Base-by-base conservation (phyloP, 768 basidiomycete species). In the Tricholoma saponaceum region DNA sequence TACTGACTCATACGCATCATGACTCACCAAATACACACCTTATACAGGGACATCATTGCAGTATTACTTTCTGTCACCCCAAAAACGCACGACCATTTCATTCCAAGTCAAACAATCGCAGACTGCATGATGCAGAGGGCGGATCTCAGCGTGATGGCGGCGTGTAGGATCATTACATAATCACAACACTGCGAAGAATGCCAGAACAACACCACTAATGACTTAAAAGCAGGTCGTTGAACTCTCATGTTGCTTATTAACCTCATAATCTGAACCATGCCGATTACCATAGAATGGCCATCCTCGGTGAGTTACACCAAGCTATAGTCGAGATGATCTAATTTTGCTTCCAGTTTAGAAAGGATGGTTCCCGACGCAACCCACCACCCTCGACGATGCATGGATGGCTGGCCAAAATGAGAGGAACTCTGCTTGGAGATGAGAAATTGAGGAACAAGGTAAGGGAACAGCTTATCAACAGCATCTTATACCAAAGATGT, bases 331-430 rank as follows among this genome's bases (percentile, higher is more conserved):
- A 43, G 18, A 43, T 3, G 18, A 25, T 53, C 35, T 23, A 25
- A 33, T 47, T 20, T 26, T 46, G 10, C 54, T 28, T 55, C 37
- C 56, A 81, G 79, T 78, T 75, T 62, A 69, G 73, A 58, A 60
- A 75, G 18, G 79, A 80, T 66, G 78, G 77, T 44, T 69, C 72
- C 53, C 76, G 78, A 52, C 72, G 75, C 39, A 76, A 72, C 46
- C 83, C 80, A 50, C 78, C 76, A 30, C 79, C 80, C 41, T 85
- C 81, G 5, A 79, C 80, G 10, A 78, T 88, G 69, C 89, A 90
- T 62, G 89, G 89, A 30, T 90, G 88, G 87, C 74, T 90, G 58
- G 83, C 84, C n/a, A 90, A 90, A 70, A 81, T 85, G 81, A 79
- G 88, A 59, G 89, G 87, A 23, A 89, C 88, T 12, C 74, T 90